phyloP scores from a whole-genome alignment of 108 stramenopile genomes.

The Cyclostephanos invisitatus region DNA sequence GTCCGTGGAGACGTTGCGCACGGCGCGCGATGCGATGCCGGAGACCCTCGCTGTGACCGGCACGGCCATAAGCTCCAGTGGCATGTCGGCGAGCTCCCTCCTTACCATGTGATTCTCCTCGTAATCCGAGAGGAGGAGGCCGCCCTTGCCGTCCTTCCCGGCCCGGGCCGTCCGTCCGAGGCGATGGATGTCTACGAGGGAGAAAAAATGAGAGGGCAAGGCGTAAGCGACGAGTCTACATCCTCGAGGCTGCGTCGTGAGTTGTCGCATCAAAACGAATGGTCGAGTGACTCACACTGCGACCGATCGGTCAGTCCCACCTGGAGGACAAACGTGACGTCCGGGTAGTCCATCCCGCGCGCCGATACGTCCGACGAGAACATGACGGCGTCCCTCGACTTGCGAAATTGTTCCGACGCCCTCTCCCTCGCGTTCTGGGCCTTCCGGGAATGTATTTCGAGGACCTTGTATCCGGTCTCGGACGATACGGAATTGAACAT shows the following conservation, averaged over 20 bases:
- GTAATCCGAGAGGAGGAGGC: slow-evolving; percentile 54
- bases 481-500: slow-evolving; percentile 60
- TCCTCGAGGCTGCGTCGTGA: no score
- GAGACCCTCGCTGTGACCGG: slow-evolving; percentile 14
- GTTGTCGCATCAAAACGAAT: no score
- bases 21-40: neutral
- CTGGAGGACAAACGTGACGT: slow-evolving; percentile 79
- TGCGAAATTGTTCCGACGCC: slow-evolving; percentile 65
- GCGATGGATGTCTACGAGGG: slow-evolving; percentile 93
- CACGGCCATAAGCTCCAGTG: slow-evolving; percentile 26
- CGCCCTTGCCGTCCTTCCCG: slow-evolving; percentile 63
- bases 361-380: slow-evolving; percentile 87
- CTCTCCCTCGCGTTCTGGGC: slow-evolving; percentile 66
- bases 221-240: no score
- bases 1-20: neutral
- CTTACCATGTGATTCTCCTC: slow-evolving; percentile 51
- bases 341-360: slow-evolving; percentile 89
- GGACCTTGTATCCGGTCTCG: slow-evolving; percentile 46
- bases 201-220: no score
- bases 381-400: slow-evolving; percentile 51
- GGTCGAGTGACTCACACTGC: no score
- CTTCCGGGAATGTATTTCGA: slow-evolving; percentile 91
- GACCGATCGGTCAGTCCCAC: slow-evolving; percentile 73
- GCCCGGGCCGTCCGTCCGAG: slow-evolving; percentile 93
- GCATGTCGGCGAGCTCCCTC: slow-evolving; percentile 51